Conservation (phyloP, 1,139 yeast species). For the Arxiozyma heterogenica region DNA sequence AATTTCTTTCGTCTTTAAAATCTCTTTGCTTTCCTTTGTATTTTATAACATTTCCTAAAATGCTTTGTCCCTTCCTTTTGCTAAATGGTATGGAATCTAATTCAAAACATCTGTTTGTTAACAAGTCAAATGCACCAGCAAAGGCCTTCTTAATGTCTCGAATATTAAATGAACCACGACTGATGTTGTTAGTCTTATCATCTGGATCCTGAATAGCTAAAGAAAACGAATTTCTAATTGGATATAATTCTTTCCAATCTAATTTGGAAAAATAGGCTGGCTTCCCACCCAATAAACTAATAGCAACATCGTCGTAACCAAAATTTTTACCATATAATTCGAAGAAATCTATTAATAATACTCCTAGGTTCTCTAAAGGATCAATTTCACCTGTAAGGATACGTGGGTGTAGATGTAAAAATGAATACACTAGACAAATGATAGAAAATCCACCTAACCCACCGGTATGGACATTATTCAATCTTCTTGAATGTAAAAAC, state of each 20-base stretch:
- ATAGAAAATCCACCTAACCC: constrained; percentile 95
- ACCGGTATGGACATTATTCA: constrained; percentile 92
- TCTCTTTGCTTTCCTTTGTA: constrained; percentile 71
- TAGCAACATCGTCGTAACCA: constrained; percentile 72
- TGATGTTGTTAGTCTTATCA: constrained; percentile 71
- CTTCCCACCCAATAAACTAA: constrained; percentile 49
- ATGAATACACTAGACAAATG: constrained; percentile 78
- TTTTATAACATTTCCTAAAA: constrained; percentile 75
- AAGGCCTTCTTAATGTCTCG: constrained; percentile 80
- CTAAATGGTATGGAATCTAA: constrained; percentile 50
- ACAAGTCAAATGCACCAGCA: constrained; percentile 80
- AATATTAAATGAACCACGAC: constrained; percentile 78
- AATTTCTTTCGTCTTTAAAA: constrained; percentile 65
- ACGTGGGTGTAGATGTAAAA: constrained; percentile 73
- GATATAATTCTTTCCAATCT: constrained; percentile 44
- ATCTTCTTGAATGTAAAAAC: constrained; percentile 66
- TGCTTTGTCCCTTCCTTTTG: constrained; percentile 61
- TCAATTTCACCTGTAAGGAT: constrained; percentile 60
- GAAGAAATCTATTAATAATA: constrained; percentile 81
- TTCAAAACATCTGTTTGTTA: constrained; percentile 64
- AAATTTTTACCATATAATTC: constrained; percentile 89
- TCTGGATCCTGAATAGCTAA: constrained; percentile 88
- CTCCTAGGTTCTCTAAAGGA: constrained; percentile 73
- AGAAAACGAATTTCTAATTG: constrained; percentile 47
- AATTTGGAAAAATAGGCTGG: constrained; percentile 52